A percentile compares a stretch with the other conserved stretches of the same genome.
Conservation (phyloP, 805 yeast genomes). For the Naumovozyma baii region DNA sequence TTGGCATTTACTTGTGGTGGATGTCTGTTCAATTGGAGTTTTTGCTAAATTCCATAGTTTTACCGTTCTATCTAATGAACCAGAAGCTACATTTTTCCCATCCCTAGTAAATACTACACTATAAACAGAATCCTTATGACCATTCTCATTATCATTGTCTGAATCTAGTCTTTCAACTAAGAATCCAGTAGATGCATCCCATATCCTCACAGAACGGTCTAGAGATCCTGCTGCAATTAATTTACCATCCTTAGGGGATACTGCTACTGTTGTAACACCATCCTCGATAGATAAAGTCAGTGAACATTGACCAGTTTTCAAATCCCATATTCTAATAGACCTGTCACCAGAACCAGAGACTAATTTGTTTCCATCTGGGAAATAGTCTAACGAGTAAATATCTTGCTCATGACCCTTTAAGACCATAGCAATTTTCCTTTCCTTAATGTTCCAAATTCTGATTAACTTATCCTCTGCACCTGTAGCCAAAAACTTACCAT, state of each 20-base stretch:
- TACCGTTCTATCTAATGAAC: conserved; percentile 90
- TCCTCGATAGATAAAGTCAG: conserved; percentile 90
- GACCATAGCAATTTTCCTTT: conserved; percentile 75
- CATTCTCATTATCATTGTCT: conserved; percentile 79
- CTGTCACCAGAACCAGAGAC: conserved; percentile 96
- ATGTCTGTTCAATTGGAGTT: conserved; percentile 1
- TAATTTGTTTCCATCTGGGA: conserved; percentile 86
- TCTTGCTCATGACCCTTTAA: conserved; percentile 95
- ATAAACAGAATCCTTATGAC: conserved; percentile 93
- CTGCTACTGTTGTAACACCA: conserved; percentile 96
- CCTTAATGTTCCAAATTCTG: conserved; percentile 89
- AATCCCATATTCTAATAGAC: conserved; percentile 94
- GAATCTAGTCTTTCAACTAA: conserved; percentile 87
- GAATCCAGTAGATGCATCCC: conserved; percentile 92
- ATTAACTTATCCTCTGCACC: conserved; percentile 88
- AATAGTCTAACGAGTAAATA: conserved; percentile 88
- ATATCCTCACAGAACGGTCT: conserved; percentile 89
- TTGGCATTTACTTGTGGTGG: conserved; percentile 44
- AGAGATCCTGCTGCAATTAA: conserved; percentile 95
- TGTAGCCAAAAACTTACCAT: conserved; percentile 84
- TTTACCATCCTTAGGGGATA: conserved; percentile 91
- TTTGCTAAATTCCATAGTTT: conserved; percentile 86
- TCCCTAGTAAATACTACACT: conserved; percentile 88
- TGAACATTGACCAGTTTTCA: conserved; percentile 77
- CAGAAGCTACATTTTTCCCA: conserved; percentile 87